Percentiles rank a stretch among this genome's conserved stretches.
Conservation (phyloP, 768 basidiomycete genomes). For the Naematelia encephala region DNA sequence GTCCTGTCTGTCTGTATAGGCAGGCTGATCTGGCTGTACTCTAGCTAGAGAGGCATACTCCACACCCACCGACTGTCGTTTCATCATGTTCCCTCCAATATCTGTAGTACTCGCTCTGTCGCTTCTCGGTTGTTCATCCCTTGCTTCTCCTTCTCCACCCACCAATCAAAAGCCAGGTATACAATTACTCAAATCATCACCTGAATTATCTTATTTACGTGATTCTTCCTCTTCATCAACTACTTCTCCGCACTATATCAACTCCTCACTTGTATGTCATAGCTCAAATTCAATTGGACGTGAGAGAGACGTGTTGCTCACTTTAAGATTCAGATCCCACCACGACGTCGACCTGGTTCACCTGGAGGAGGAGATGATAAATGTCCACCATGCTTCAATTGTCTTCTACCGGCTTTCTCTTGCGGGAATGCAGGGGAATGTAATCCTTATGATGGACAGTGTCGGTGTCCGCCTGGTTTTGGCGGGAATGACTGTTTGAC, state of each 20-base stretch:
- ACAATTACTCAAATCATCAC: not conserved
- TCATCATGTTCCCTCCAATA: not conserved
- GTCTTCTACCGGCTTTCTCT: constrained; percentile 80
- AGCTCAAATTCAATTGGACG: no score
- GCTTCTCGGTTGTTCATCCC: not conserved
- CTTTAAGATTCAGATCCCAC: constrained; percentile 13
- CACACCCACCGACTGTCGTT: no score
- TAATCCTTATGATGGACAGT: constrained; percentile 88
- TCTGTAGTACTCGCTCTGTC: not conserved
- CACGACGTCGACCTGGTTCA: constrained; percentile 2
- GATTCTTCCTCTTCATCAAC: not conserved
- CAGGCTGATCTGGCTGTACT: no score
- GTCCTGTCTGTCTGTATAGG: no score
- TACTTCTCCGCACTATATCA: not conserved
- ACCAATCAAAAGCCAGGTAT: not conserved
- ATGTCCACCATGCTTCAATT: constrained; percentile 79
- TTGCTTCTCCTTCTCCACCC: not conserved
- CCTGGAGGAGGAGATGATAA: constrained; percentile 9
- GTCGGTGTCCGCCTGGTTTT: constrained; percentile 96
- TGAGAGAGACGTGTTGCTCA: no score
- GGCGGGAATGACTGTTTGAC: constrained; percentile 91
- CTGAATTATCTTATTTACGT: not conserved
- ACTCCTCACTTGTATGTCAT: not conserved
- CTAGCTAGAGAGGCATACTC: no score
- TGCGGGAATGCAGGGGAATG: constrained; percentile 92